phyloP scores from a whole-genome alignment of 805 yeast species.

The Cyberlindnera mycetangii region DNA sequence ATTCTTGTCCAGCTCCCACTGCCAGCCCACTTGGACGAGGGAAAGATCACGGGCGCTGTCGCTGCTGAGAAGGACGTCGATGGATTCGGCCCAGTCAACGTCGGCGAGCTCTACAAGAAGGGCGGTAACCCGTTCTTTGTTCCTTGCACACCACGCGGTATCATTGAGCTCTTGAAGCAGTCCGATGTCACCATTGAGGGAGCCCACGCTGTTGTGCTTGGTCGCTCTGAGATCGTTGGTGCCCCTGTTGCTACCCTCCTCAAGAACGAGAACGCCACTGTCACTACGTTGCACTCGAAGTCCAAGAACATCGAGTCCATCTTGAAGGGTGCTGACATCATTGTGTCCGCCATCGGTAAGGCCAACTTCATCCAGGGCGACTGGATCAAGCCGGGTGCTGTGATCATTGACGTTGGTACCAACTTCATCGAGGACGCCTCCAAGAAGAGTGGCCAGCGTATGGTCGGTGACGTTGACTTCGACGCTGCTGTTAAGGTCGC shows the following conservation, averaged over 20 bases:
- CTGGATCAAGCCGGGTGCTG: conserved; percentile 66
- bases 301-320: conserved; percentile 51
- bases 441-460: conserved; percentile 63
- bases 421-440: conserved; percentile 66
- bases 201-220: conserved; percentile 76
- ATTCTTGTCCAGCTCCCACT: conserved; percentile 74
- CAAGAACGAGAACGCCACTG: conserved; percentile 70
- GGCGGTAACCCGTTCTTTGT: conserved; percentile 67
- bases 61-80: conserved; percentile 72
- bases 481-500: conserved; percentile 53
- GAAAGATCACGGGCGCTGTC: conserved; percentile 64
- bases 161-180: conserved; percentile 58
- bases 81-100: conserved; percentile 76
- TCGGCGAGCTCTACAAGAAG: conserved; percentile 72
- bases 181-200: conserved; percentile 57
- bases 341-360: conserved; percentile 73
- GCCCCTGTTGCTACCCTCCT: conserved; percentile 72
- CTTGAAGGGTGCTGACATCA: conserved; percentile 66
- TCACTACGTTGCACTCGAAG: conserved; percentile 69
- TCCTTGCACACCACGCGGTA: conserved; percentile 86
- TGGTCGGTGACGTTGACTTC: conserved; percentile 79
- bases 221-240: conserved; percentile 86
- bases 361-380: conserved; percentile 70
- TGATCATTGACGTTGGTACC: conserved; percentile 81
- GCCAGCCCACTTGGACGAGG: conserved; percentile 67